Base-by-base conservation (phyloP, 2,329 filamentous ascomycete genomes). In the Phoma sp. region DNA sequence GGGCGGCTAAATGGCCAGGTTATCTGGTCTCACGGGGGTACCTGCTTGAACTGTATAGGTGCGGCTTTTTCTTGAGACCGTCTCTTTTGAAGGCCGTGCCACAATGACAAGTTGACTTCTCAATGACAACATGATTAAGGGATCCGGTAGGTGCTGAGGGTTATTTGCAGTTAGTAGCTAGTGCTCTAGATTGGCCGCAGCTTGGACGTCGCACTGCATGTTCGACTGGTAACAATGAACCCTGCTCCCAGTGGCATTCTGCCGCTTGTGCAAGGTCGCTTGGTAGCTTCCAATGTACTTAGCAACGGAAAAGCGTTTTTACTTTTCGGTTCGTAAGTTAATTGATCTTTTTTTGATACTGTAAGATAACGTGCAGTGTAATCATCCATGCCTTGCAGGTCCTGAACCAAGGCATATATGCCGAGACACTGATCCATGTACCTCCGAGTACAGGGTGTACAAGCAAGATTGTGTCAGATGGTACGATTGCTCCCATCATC, bases 91-190 rank as follows among this genome's bases (percentile, higher is more conserved):
- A 32, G 19, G 15, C 17, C 29, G 31, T 51, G 46, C 25, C 36
- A 51, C 46, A 17, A 55, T 51, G 36, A 44, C 39, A 47, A 9
- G 15, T 48, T n/a, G 38, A 33, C 24, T 15, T 47, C 12, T 19
- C 10, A 43, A 46, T 51, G 43, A 55, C 41, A 51, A n/a, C 46
- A 55, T 43, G 31, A 55, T 25, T 15, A 51, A 51, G 43, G 12
- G 40, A 25, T 24, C 25, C 25, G 37, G 37, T 17, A 32, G 6
- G 22, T 50, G 37, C 46, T 55, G 37, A 31, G 41, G n/a, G 12
- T 21, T 6, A 8, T 43, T 46, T 29, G 40, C 27, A 45, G 32
- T 17, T 21, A 45, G 31, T 25, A 41, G 45, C 41, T 40, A 31
- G 41, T 15, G 36, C 41, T 50, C 45, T 50, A 45, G 41, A 32